Conservation (phyloP, 1,284 basidiomycete genomes). For the Irpex rosettiformis region DNA sequence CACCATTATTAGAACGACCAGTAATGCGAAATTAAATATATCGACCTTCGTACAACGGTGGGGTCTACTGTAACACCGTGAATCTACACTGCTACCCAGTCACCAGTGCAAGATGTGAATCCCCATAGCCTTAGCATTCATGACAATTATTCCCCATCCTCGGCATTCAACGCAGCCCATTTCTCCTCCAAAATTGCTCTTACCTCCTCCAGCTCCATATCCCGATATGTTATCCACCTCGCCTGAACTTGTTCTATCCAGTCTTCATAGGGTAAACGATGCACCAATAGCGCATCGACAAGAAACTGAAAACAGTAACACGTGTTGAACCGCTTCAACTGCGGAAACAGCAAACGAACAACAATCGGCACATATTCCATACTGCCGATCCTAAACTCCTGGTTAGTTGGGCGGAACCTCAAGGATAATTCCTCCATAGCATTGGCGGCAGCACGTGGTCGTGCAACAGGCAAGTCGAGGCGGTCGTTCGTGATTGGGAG, state of each 20-base stretch:
- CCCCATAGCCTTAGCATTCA: too few species aligned
- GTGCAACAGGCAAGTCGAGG: neutral
- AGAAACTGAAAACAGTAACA: too few species aligned
- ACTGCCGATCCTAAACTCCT: neutral
- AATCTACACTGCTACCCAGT: too few species aligned
- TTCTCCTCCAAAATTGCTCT: neutral
- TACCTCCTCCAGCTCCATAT: neutral
- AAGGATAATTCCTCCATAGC: neutral
- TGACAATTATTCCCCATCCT: too few species aligned
- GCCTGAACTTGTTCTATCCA: neutral
- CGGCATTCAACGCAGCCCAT: constrained; percentile 12
- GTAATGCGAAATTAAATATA: too few species aligned
- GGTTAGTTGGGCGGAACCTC: neutral
- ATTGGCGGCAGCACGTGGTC: neutral
- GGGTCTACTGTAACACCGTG: too few species aligned
- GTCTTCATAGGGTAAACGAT: neutral
- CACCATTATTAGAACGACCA: too few species aligned
- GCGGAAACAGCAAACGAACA: neutral
- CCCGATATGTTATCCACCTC: neutral
- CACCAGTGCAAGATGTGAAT: too few species aligned
- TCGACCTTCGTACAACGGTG: too few species aligned
- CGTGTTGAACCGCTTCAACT: neutral
- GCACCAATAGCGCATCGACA: too few species aligned
- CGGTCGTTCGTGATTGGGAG: neutral
- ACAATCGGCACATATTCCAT: neutral